Conservation (phyloP, 2,329 filamentous ascomycete species). For the Tolypocladium sp. region DNA sequence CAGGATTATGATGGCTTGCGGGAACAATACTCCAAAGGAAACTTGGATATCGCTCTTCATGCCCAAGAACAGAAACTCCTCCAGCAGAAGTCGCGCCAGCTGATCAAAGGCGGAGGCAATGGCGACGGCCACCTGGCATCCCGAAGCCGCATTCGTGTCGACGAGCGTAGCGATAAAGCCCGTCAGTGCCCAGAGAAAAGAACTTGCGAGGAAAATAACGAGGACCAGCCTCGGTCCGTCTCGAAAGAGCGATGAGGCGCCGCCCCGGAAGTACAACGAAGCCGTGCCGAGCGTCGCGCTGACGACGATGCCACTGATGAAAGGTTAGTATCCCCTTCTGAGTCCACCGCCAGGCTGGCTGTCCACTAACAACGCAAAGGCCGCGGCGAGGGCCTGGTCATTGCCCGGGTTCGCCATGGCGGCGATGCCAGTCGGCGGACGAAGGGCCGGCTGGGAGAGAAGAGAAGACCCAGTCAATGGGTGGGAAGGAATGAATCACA, state of each 20-base stretch:
- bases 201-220: conserved; percentile 41
- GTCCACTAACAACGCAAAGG: conserved; percentile 43
- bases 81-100: conserved; percentile 40
- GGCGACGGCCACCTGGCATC: conserved; percentile 42
- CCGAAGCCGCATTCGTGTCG: conserved; percentile 27
- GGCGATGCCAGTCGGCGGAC: conserved; percentile 13
- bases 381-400: conserved; percentile 40
- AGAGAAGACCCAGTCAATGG: conserved; percentile 39
- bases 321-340: conserved; percentile 15
- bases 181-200: conserved; percentile 43
- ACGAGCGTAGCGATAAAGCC: conserved; percentile 42
- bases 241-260: conserved; percentile 39
- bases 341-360: no score
- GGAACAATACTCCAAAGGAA: conserved; percentile 26
- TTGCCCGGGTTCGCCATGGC: conserved; percentile 36
- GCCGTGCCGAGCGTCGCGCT: conserved; percentile 39
- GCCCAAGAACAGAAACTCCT: conserved; percentile 46
- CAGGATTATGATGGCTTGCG: conserved; percentile 36
- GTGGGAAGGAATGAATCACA: conserved; percentile 21
- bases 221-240: conserved; percentile 58
- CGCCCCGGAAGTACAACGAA: conserved; percentile 36
- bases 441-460: conserved; percentile 20
- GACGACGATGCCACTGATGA: conserved; percentile 38
- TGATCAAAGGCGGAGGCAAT: conserved; percentile 50
- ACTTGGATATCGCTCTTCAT: conserved; percentile 29